A percentile compares a stretch with the other conserved stretches of the same genome.
Evolutionary conservation across 1,284 basidiomycete genomes (phyloP).

Genomic region (Malassezia furfur): DNA sequence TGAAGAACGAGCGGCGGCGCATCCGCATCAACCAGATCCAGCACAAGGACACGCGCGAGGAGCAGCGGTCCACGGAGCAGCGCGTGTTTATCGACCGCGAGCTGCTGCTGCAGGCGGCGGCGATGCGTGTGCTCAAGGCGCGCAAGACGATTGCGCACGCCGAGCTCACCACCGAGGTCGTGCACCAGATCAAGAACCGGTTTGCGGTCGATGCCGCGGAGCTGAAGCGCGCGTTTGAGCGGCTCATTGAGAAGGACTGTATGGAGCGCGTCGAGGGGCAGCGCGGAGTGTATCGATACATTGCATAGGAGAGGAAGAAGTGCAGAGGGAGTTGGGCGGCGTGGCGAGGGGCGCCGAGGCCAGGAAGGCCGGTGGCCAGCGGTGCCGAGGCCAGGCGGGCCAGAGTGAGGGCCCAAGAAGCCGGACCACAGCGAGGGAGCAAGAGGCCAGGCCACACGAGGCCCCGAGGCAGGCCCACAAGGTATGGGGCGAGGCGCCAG

Average conservation of each 20-base stretch:
- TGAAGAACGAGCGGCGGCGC: constrained; percentile 67
- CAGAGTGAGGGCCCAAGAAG: too few relatives aligned
- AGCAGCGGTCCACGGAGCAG: constrained; percentile 69
- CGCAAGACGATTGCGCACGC: constrained; percentile 38
- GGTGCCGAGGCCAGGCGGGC: too few relatives aligned
- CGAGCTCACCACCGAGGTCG: constrained; percentile 39
- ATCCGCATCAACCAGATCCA: constrained; percentile 95
- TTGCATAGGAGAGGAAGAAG: too few relatives aligned
- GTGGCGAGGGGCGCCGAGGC: too few relatives aligned
- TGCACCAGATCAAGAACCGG: constrained; percentile 35
- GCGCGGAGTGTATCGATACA: constrained; percentile 39
- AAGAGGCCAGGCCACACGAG: too few relatives aligned
- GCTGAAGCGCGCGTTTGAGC: constrained; percentile 47
- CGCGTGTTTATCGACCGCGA: constrained; percentile 79
- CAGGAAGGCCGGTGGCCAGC: too few relatives aligned
- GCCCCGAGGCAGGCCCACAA: too few relatives aligned
- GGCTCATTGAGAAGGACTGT: constrained; percentile 43
- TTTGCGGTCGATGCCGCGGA: constrained; percentile 40
- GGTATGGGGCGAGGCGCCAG: too few relatives aligned
- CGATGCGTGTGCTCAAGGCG: constrained; percentile 51
- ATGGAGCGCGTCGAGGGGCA: constrained; percentile 44
- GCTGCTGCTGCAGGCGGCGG: constrained; percentile 78
- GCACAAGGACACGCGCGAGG: constrained; percentile 80
- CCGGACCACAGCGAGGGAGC: too few relatives aligned
- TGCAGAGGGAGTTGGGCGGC: too few relatives aligned